phyloP scores from a whole-genome alignment of 164 flowering plant species.

The Magnolia changhungtana region DNA sequence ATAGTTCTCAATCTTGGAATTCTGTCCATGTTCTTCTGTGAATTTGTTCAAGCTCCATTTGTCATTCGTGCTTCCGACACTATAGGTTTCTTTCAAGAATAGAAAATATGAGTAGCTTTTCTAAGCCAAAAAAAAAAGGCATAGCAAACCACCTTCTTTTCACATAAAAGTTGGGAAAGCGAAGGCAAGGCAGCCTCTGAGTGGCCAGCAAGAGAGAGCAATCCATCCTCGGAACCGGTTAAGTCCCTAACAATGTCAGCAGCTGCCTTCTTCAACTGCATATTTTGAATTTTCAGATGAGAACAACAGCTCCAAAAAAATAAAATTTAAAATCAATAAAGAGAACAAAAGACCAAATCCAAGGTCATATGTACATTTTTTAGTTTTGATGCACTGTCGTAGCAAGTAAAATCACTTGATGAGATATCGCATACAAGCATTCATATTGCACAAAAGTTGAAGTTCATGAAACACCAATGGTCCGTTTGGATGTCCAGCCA shows the following conservation, averaged over 20 bases:
- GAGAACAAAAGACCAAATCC: neutral
- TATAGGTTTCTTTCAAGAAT: neutral
- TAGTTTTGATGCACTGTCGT: neutral
- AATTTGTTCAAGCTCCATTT: neutral
- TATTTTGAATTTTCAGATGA: neutral
- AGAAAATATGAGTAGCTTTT: neutral
- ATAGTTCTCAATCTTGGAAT: no score
- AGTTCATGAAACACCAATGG: no score
- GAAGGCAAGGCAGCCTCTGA: constrained; percentile 47
- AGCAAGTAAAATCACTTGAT: neutral
- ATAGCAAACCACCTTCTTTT: constrained; percentile 42
- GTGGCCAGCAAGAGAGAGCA: constrained; percentile 49
- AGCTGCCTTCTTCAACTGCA: constrained; percentile 77
- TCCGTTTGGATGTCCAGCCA: no score
- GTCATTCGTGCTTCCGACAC: neutral
- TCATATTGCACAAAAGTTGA: neutral
- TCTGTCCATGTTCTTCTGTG: neutral
- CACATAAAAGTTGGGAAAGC: constrained; percentile 55
- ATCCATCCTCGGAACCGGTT: constrained; percentile 85
- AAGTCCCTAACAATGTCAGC: constrained; percentile 76
- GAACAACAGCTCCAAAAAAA: neutral
- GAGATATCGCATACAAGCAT: neutral
- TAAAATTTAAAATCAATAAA: no score
- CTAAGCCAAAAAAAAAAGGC: neutral
- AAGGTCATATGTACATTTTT: neutral